Conservation (phyloP, 495 filamentous ascomycete genomes). For the Hyphodiscus hymeniophilus region DNA sequence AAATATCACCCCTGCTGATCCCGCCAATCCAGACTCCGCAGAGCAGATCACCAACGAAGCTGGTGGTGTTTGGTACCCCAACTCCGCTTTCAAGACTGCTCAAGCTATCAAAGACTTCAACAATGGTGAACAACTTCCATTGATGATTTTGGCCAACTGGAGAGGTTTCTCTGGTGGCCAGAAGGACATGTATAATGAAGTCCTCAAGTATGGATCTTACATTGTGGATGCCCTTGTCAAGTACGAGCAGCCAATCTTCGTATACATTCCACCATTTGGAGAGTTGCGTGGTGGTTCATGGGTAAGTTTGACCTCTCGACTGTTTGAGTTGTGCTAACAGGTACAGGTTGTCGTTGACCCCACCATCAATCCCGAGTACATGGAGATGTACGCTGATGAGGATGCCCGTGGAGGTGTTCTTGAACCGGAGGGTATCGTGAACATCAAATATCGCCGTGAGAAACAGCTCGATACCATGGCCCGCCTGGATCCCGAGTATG, state of each 20-base stretch:
- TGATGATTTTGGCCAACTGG: constrained; percentile 99
- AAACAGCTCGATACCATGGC: constrained; percentile 98
- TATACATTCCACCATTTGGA: constrained; percentile 95
- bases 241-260: constrained; percentile 96
- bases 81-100: constrained; percentile 98
- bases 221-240: constrained; percentile 98
- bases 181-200: constrained; percentile 99
- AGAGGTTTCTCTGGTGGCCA: constrained; percentile 99
- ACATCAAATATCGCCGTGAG: constrained; percentile 96
- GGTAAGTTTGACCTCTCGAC: constrained; percentile 38
- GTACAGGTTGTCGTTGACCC: constrained; percentile 85
- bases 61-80: constrained; percentile 99
- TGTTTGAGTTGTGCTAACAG: constrained; percentile 10
- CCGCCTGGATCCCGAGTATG: constrained; percentile 78
- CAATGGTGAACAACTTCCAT: constrained; percentile 92
- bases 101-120: constrained; percentile 99
- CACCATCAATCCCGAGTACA: constrained; percentile 89
- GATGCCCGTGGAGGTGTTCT: constrained; percentile 94
- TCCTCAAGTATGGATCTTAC: constrained; percentile 97
- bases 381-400: constrained; percentile 99
- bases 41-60: constrained; percentile 90
- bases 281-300: constrained; percentile 98
- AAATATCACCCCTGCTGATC: constrained; percentile 96
- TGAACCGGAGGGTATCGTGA: constrained; percentile 95
- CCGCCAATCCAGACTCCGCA: constrained; percentile 95